Evolutionary conservation across 345 rosid genomes (phyloP).

Genomic region (Eucalyptus coolabah): DNA sequence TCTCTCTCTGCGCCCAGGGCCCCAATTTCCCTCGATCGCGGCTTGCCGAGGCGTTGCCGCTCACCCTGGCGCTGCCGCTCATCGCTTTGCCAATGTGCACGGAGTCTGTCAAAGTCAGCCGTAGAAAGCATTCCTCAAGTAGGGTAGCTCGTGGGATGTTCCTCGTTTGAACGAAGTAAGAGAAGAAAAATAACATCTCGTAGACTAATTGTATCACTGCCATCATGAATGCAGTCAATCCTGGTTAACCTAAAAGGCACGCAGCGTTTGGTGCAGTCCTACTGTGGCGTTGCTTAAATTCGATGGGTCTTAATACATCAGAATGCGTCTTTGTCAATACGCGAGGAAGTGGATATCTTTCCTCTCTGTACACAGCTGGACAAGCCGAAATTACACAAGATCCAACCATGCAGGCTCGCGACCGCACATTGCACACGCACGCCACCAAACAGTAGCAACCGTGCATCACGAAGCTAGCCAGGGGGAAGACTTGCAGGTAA

Average conservation of each 20-base stretch:
- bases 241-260: not conserved
- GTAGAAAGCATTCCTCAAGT: not conserved
- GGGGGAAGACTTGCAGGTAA: conserved; percentile 1
- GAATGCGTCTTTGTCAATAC: not conserved
- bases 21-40: not conserved
- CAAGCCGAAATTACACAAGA: not conserved
- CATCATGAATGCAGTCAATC: not conserved
- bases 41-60: no score
- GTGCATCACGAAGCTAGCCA: not conserved
- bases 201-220: not conserved
- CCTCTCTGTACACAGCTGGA: not conserved
- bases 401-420: not conserved
- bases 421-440: not conserved
- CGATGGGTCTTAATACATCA: not conserved
- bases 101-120: not conserved
- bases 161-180: not conserved
- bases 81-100: not conserved
- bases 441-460: not conserved
- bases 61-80: not conserved
- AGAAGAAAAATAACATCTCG: not conserved
- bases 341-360: not conserved
- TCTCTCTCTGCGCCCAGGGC: not conserved
- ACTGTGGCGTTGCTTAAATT: not conserved
- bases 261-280: not conserved
- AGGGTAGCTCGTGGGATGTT: not conserved